These are phyloP conservation scores for Solanum stenotomum DNA, from an alignment of 257 asterid genomes.

Conservation along the genomic window DNA sequence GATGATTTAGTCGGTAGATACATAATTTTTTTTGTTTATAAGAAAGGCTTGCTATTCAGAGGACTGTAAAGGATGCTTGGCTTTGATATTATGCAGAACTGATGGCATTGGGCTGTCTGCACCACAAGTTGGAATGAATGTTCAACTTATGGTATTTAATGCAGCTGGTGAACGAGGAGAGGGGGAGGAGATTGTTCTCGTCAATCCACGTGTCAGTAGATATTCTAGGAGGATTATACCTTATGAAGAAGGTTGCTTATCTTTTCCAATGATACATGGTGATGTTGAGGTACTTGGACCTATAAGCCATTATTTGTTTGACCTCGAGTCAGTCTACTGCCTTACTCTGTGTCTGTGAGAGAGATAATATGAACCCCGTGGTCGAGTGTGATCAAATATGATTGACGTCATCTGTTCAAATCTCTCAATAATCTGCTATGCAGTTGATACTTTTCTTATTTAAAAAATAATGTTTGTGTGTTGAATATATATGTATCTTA, in stretches of 20 bases:
- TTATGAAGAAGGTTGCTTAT: slow-evolving; percentile 85
- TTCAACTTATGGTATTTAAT: slow-evolving; percentile 93
- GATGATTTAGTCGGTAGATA: neutral
- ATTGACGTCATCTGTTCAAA: neutral
- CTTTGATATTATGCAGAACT: slow-evolving; percentile 55
- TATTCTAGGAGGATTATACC: slow-evolving; percentile 58
- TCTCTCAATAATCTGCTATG: neutral
- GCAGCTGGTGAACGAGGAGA: slow-evolving; percentile 72
- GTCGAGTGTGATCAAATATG: neutral
- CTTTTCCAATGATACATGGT: slow-evolving; percentile 75
- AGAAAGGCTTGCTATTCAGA: slow-evolving; percentile 16
- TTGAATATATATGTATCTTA: neutral
- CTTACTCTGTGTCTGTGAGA: neutral
- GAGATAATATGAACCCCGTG: neutral
- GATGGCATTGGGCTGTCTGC: slow-evolving; percentile 97
- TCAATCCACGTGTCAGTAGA: slow-evolving; percentile 63
- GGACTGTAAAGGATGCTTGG: slow-evolving; percentile 31
- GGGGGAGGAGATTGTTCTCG: slow-evolving; percentile 86
- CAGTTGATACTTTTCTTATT: neutral
- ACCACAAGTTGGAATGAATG: slow-evolving; percentile 89
- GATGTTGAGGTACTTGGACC: slow-evolving; percentile 55
- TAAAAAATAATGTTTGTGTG: neutral
- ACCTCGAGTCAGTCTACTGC: neutral
- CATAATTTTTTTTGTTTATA: slow-evolving; percentile 1
- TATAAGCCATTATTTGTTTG: neutral